These are phyloP conservation scores for Trypanosoma boissoni DNA, from an alignment of 208 protist species.

Conservation along the genomic window DNA sequence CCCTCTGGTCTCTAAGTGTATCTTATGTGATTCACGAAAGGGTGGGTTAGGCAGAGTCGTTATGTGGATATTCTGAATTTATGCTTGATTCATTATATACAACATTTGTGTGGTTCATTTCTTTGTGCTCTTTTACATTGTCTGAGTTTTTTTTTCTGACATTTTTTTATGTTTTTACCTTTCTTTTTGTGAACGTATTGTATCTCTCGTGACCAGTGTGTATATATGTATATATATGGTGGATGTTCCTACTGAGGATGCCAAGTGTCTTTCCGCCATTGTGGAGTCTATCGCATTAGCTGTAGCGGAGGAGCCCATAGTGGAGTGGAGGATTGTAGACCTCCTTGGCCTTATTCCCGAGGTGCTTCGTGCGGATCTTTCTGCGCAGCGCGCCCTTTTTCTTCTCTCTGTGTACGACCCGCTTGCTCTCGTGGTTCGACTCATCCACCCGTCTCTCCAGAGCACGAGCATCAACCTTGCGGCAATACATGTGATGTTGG, in stretches of 20 bases:
- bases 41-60: too few relatives aligned
- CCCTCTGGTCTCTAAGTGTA: too few relatives aligned
- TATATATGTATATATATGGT: not conserved
- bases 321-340: constrained; percentile 12
- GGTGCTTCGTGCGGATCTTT: constrained; percentile 3
- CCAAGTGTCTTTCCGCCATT: constrained; percentile 8
- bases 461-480: constrained; percentile 7
- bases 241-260: constrained; percentile 4
- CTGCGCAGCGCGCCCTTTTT: constrained; percentile 1
- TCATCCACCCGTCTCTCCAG: constrained; percentile 7
- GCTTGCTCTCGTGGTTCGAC: not conserved
- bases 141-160: too few relatives aligned
- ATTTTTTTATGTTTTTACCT: not conserved
- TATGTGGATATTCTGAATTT: too few relatives aligned
- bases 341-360: constrained; percentile 14
- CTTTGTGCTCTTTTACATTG: too few relatives aligned
- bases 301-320: constrained; percentile 6
- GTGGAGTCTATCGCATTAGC: constrained; percentile 8
- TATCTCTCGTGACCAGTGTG: not conserved
- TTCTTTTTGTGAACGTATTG: not conserved
- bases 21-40: too few relatives aligned
- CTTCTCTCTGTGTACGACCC: constrained; percentile 4
- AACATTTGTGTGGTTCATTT: too few relatives aligned
- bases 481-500: constrained; percentile 4
- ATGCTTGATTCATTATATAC: too few relatives aligned